These are phyloP conservation scores for Nothophoma quercina DNA, from an alignment of 2,329 filamentous ascomycete species.

Conservation along the genomic window DNA sequence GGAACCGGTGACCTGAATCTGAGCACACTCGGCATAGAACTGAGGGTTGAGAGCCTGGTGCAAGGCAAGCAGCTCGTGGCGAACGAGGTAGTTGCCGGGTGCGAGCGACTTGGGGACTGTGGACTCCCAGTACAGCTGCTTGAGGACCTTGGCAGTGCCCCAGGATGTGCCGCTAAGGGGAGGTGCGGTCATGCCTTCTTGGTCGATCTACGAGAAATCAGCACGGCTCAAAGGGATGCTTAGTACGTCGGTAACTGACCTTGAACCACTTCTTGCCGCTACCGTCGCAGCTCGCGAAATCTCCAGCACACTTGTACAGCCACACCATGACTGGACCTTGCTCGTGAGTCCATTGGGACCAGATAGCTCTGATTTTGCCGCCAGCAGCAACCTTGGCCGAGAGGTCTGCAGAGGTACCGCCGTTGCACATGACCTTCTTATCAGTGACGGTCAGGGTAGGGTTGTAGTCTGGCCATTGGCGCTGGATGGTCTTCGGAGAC, in stretches of 20 bases:
- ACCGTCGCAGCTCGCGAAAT: slow-evolving; percentile 60
- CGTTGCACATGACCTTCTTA: slow-evolving; percentile 64
- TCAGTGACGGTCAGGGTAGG: slow-evolving; percentile 60
- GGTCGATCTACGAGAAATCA: slow-evolving; percentile 49
- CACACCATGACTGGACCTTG: slow-evolving; percentile 68
- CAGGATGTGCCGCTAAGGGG: slow-evolving; percentile 58
- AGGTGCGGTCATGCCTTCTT: slow-evolving; percentile 59
- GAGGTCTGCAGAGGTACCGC: slow-evolving; percentile 52
- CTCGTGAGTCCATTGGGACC: slow-evolving; percentile 66
- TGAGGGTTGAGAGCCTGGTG: slow-evolving; percentile 60
- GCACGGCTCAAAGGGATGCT: not conserved
- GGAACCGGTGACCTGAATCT: slow-evolving; percentile 61
- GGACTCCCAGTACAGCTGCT: slow-evolving; percentile 61
- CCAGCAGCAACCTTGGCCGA: slow-evolving; percentile 60
- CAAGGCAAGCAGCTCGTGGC: slow-evolving; percentile 64
- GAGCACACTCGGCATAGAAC: slow-evolving; percentile 65
- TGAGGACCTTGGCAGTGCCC: slow-evolving; percentile 59
- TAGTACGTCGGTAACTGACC: slow-evolving; percentile 34
- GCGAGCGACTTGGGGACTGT: slow-evolving; percentile 56
- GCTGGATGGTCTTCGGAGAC: slow-evolving; percentile 62
- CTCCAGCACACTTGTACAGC: slow-evolving; percentile 58
- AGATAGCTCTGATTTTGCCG: slow-evolving; percentile 60
- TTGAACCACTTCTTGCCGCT: slow-evolving; percentile 66
- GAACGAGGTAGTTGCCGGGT: slow-evolving; percentile 46
- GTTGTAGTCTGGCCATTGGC: slow-evolving; percentile 66